Evolutionary conservation across 2,329 filamentous ascomycete genomes (phyloP), one percentile per base, ranked within the genome.

Genomic region (Penicillium sp.): DNA sequence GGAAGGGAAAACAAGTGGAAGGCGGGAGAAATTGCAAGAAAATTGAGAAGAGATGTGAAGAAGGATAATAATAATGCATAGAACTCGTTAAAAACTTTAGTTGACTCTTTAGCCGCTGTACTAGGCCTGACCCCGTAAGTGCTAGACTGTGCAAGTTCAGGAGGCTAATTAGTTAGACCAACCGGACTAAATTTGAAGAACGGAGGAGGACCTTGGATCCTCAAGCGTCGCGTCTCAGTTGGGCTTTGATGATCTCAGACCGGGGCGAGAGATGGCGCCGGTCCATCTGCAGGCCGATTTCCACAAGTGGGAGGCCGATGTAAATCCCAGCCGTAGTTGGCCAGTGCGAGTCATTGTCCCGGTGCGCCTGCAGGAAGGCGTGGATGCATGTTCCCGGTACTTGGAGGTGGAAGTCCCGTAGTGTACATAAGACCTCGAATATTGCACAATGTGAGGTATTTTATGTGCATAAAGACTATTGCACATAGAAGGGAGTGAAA

Each of bases 311-410:
- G n/a, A 51, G 28, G 28, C 35, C 46, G 28, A 33, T 48, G 45
- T 14, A 14, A 16, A 22, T 51, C n/a, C 28, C 4, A 51, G 28
- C 46, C 46, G 10, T 16, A 19, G 46, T 49, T 49, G 46, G 46
- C 10, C 46, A 49, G 46, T 49, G 46, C 16, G 46, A 51, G 33
- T 51, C 28, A 51, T 19, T 33, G 10, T 51, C 28, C n/a, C 35
- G 28, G 28, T 51, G 46, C 46, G 46, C 46, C n/a, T 35, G 46
- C 46, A 51, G 28, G 30, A 22, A 13, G 28, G 28, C 28, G 46
- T 51, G 30, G 46, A 51, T 35, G 46, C 46, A 51, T n/a, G 46
- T 51, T 28, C 14, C 45, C 45, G 45, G 45, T 48, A 48, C 26
- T 30, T 25, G 45, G 43, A 30, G 46, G 35, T 35, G 46, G 46